Evolutionary conservation across 2,329 filamentous ascomycete species (phyloP), one percentile per base, ranked within the genome.

Genomic region (Rhexocercosporidium sp.): DNA sequence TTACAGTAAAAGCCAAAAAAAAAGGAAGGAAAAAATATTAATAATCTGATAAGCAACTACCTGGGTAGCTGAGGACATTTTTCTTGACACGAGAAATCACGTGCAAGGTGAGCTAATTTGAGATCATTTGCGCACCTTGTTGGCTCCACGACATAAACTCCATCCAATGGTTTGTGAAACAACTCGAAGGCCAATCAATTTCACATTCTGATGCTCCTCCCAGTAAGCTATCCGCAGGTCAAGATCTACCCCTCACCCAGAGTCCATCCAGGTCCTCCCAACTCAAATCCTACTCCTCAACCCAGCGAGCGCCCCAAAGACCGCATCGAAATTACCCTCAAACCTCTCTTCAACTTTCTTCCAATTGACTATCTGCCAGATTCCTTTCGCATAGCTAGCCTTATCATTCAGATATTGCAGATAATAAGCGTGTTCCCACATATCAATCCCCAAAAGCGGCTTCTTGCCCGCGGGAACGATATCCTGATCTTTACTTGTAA

Each of bases 361-460:
- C 92, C 91, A 94, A 81, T 93, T 93, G 75, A 94, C 88, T 37
- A 94, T 86, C 39, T 88, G 88, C 91, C 91, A 94, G 73, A 93
- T 91, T 69, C 91, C 91, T 68, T 91, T 86, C 7, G 93, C 85
- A 73, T 94, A 94, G 0, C 88, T 87, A 0, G 88, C 89, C 79
- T 93, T 93, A 67, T 88, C 88, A 74, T 94, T 94, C 66, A 90
- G 82, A 73, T 93, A 94, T 86, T 92, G 92, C 20, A 96, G 81
- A 77, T 97, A 97, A 77, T 96, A 97, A 0, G 93, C 93, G 81
- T 97, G 93, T 82, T 97, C 93, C 93, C 93, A 96, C 88, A 96
- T 95, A 78, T 97, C 93, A 1, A 97, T 84, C 0, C 92, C 93
- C 49, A 94, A 84, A 22, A 97, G 81, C 9, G 90, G 90, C n/a